Evolutionary conservation across 1,284 basidiomycete genomes (phyloP).

Genomic region (Psilocybe mexicana): DNA sequence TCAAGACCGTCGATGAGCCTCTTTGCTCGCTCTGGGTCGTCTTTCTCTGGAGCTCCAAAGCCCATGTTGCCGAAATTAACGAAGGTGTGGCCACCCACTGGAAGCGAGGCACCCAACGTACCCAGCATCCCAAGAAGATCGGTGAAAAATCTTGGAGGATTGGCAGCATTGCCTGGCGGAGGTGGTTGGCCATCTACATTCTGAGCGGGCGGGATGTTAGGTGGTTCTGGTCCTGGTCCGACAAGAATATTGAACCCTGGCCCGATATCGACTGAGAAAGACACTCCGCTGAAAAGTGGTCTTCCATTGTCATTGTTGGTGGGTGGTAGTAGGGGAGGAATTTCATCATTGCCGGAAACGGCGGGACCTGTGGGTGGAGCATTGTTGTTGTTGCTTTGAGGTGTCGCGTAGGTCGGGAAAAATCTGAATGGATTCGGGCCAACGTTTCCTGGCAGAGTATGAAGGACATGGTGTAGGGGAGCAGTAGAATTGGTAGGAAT

Average conservation of each 20-base stretch:
- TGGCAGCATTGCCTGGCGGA: neutral
- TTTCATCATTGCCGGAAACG: neutral
- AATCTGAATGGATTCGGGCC: too few species aligned
- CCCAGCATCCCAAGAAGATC: constrained; percentile 17
- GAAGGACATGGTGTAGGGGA: constrained; percentile 16
- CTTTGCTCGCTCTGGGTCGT: constrained; percentile 66
- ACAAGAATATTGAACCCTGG: constrained; percentile 1
- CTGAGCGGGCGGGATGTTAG: neutral
- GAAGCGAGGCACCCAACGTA: constrained; percentile 4
- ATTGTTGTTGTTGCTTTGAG: constrained; percentile 5
- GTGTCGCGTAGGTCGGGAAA: too few species aligned
- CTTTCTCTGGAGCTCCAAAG: constrained; percentile 52
- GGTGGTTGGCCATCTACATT: neutral
- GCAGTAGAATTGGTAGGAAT: neutral
- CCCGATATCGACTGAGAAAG: constrained; percentile 14
- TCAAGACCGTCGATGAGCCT: constrained; percentile 64
- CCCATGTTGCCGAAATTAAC: constrained; percentile 21
- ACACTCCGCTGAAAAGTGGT: constrained; percentile 9
- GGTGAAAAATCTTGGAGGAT: constrained; percentile 10
- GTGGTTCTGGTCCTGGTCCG: neutral
- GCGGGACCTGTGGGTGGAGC: constrained; percentile 5
- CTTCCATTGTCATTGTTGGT: neutral
- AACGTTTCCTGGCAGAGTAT: constrained; percentile 11
- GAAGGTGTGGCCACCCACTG: constrained; percentile 14
- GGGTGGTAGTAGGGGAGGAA: too few species aligned